Base-by-base conservation (phyloP, 306 rosid species). In the Sechiopsis laciniata region DNA sequence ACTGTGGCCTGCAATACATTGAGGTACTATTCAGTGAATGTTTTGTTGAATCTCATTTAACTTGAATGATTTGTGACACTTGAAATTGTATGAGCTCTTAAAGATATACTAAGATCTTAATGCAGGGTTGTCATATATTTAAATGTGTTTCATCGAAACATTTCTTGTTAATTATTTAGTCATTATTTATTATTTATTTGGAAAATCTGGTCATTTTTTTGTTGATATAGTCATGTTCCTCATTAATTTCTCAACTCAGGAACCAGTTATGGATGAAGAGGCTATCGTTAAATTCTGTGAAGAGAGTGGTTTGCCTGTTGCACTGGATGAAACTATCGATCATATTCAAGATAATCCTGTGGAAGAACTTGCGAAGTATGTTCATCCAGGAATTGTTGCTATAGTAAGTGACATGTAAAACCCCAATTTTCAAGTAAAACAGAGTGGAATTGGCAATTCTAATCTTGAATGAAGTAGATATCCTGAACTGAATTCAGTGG, bases 261-360 rank as follows among this genome's bases (percentile, higher is more conserved):
- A 94, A 78, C 98, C 98, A 81, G 97, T 90, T 79, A 82, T 73
- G 75, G 74, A 83, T 78, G 96, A 86, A 83, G 85, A 79, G 74
- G 90, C 91, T 77, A 90, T 94, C 72, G 71, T 90, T 76, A 86
- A 69, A 80, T 94, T 94, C 78, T 90, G 97, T 65, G 83, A 89
- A 85, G 92, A 90, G 81, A 90, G 90, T 71, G 91, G 96, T 74
- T 76, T 90, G 63, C 87, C 92, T 56, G 95, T 94, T 78, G 98
- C 97, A 20, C 82, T 94, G 64, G 98, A 94, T 83, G 98, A 94
- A 88, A 90, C 96, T 63, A 67, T 94, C 46, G 96, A 84, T 67
- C 22, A 37, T 71, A 76, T 86, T 84, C 84, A 84, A 80, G 91
- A 79, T 75, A 82, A 89, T 83, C 91, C 80, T 57, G 80, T 90